Evolutionary conservation across 1,284 basidiomycete species (phyloP), one percentile per base, ranked within the genome.

Genomic region (Sanguinoderma infundibulare): DNA sequence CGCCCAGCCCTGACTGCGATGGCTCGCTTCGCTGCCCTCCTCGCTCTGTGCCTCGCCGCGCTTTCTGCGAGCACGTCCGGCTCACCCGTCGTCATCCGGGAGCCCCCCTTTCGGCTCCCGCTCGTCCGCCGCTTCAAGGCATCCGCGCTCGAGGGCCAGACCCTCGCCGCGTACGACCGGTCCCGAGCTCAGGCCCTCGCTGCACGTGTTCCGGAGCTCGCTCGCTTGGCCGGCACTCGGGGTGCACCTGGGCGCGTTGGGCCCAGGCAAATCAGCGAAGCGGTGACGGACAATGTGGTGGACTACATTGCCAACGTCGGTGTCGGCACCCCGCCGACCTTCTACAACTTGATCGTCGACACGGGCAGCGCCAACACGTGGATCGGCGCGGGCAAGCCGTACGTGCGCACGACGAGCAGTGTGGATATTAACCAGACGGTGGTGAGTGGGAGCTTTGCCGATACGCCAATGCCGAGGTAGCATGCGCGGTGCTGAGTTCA

Each of bases 281-380:
- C n/a, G n/a, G 59, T 62, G 12, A 67, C 65, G 3, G 69, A 72
- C 61, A 49, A 49, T 12, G 67, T 60, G 10, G 59, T 65, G 8
- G 46, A 61, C n/a, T 72, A 72, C 56, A 63, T 65, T 30, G 62
- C 57, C 28, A 57, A 49, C 7, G 55, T 69, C 22, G 60, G 58
- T 12, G 59, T 71, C n/a, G 70, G 70, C 4, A 60, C 47, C 38
- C 70, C 68, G 35, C 55, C 70, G 14, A 68, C 63, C 14, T 49
- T 57, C 5, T 70, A 65, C 68, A 39, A n/a, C 0, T 62, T 69
- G 26, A 22, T 67, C 5, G 57, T 68, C n/a, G 65, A 66, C 38
- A 63, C 57, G 17, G 65, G 62, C 14, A 64, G 65, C 58, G 84
- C 85, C 22, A 86, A 86, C 73, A 87, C 85, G 8, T 87, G 86